Conservation (phyloP, 805 yeast species). For the Myxozyma neglecta region DNA sequence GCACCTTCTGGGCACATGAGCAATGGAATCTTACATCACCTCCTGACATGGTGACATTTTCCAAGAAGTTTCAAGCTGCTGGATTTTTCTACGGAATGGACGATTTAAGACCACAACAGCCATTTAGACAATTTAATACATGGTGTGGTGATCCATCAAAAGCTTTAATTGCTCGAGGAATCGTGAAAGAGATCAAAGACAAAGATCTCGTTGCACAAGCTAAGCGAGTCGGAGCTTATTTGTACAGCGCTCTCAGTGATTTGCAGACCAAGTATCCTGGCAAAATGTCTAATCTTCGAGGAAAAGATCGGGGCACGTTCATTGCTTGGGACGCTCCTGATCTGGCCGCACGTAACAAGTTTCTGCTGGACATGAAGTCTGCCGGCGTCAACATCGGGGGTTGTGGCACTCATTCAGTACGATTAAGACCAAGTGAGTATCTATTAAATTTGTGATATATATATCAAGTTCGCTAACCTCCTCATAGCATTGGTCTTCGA, state of each 20-base stretch:
- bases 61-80: constrained; percentile 86
- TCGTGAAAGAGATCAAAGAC: constrained; percentile 62
- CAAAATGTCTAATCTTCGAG: constrained; percentile 58
- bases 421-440: constrained; percentile 65
- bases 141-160: constrained; percentile 93
- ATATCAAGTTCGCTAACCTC: neutral
- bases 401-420: constrained; percentile 74
- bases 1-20: constrained; percentile 85
- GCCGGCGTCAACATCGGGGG: constrained; percentile 81
- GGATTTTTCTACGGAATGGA: constrained; percentile 81
- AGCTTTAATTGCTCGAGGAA: constrained; percentile 71
- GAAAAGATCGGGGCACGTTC: constrained; percentile 72
- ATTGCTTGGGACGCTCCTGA: constrained; percentile 74
- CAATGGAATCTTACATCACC: constrained; percentile 73
- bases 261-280: constrained; percentile 58
- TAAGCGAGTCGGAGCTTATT: constrained; percentile 63
- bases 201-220: constrained; percentile 60
- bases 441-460: neutral
- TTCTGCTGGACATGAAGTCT: constrained; percentile 58
- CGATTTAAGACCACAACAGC: constrained; percentile 66
- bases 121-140: constrained; percentile 91
- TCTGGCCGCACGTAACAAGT: constrained; percentile 57
- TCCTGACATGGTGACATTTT: constrained; percentile 82
- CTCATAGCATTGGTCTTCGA: constrained; percentile 59
- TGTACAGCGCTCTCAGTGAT: constrained; percentile 55